These are phyloP conservation scores for Pleurotus platypus DNA, from an alignment of 768 basidiomycete genomes.

Conservation along the genomic window DNA sequence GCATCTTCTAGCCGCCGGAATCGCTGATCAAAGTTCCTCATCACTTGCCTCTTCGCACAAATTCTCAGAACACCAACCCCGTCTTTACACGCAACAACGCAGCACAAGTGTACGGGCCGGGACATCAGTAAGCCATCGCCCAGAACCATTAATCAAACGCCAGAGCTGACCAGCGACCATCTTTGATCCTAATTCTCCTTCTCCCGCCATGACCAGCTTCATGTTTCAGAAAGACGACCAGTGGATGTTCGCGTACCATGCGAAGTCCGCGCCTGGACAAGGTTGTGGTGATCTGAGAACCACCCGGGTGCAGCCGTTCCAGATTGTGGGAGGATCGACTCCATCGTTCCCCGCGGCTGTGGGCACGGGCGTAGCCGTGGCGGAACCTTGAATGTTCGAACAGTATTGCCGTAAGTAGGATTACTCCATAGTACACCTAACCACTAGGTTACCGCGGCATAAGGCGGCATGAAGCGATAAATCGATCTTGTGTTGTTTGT, in stretches of 20 bases:
- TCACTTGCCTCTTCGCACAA: too few species aligned
- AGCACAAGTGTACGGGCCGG: constrained; percentile 11
- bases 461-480: too few species aligned
- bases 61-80: constrained; percentile 6
- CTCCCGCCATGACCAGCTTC: constrained; percentile 3
- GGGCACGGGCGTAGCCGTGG: constrained; percentile 6
- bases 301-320: constrained; percentile 14
- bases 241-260: constrained; percentile 14
- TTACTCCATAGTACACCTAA: too few species aligned
- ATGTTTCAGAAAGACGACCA: constrained; percentile 15
- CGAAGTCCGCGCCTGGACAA: constrained; percentile 14
- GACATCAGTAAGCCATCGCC: constrained; percentile 11
- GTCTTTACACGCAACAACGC: constrained; percentile 13
- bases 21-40: neutral
- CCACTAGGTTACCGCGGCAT: too few species aligned
- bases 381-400: constrained; percentile 5
- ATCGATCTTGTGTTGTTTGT: too few species aligned
- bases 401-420: neutral
- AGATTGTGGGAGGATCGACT: constrained; percentile 7
- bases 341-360: constrained; percentile 13
- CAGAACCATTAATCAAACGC: neutral
- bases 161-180: neutral
- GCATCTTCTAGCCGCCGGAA: neutral
- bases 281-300: constrained; percentile 14
- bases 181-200: too few species aligned